These are phyloP conservation scores for Saturnispora mendoncae DNA, from an alignment of 805 yeast genomes.

Conservation along the genomic window DNA sequence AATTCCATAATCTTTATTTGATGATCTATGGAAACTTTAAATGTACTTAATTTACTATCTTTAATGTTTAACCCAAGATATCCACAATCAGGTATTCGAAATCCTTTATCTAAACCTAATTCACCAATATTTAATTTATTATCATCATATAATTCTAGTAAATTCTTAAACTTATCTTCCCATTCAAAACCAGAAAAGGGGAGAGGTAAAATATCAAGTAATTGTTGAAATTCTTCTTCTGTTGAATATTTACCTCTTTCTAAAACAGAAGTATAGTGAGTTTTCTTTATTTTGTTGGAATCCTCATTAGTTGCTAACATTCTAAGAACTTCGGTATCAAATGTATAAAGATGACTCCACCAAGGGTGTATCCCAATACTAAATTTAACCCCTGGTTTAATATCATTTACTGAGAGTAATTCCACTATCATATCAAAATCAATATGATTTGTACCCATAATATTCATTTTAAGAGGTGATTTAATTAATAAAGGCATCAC, in stretches of 20 bases:
- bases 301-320: slow-evolving; percentile 2
- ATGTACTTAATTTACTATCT: slow-evolving; percentile 18
- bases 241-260: slow-evolving; percentile 28
- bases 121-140: slow-evolving; percentile 59
- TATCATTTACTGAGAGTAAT: slow-evolving; percentile 9
- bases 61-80: slow-evolving; percentile 31
- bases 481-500: slow-evolving; percentile 3
- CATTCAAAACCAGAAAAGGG: slow-evolving; percentile 42
- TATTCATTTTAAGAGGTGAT: slow-evolving; percentile 13
- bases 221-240: slow-evolving; percentile 25
- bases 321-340: slow-evolving; percentile 14
- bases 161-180: slow-evolving; percentile 25
- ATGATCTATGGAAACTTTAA: slow-evolving; percentile 54
- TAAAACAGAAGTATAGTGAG: slow-evolving; percentile 53
- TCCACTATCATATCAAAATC: slow-evolving; percentile 27
- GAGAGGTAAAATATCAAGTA: slow-evolving; percentile 39
- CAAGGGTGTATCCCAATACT: slow-evolving; percentile 87
- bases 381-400: slow-evolving; percentile 28
- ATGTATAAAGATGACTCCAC: slow-evolving; percentile 62
- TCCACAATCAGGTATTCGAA: slow-evolving; percentile 57
- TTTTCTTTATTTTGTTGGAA: neutral
- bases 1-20: slow-evolving; percentile 45
- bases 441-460: slow-evolving; percentile 43
- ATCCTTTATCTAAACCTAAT: slow-evolving; percentile 78
- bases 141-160: slow-evolving; percentile 19